A percentile compares a stretch with the other conserved stretches of the same genome.
These are phyloP conservation scores for Marsdenia floribunda DNA, from an alignment of 257 asterid genomes.

Conservation along the genomic window DNA sequence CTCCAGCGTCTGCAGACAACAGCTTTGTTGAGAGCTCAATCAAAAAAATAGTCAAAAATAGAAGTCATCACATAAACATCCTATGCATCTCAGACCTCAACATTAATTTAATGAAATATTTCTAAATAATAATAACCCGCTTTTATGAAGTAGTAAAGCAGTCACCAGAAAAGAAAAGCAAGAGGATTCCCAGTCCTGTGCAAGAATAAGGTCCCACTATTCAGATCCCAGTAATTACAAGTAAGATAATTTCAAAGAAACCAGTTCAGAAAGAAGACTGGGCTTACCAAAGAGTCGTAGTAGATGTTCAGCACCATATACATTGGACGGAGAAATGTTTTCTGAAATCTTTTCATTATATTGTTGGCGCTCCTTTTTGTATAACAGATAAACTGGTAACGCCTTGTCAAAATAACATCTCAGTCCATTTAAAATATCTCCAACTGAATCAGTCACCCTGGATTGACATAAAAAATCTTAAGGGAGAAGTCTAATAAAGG, in stretches of 20 bases:
- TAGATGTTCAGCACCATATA: constrained; percentile 97
- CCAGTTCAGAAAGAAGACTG: neutral
- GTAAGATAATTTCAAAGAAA: neutral
- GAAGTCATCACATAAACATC: neutral
- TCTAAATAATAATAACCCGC: neutral
- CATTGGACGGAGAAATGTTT: constrained; percentile 62
- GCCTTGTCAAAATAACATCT: constrained; percentile 86
- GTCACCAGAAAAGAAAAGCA: neutral
- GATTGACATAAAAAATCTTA: constrained; percentile 22
- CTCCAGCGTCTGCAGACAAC: neutral
- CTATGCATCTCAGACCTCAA: neutral
- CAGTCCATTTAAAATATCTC: constrained; percentile 79
- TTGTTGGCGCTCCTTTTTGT: constrained; percentile 88
- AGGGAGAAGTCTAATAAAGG: neutral
- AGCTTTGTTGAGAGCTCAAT: neutral
- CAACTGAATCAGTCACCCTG: constrained; percentile 69
- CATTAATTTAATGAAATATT: neutral
- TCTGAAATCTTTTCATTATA: constrained; percentile 58
- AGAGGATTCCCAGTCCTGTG: neutral
- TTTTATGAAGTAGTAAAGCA: neutral
- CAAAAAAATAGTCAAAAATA: neutral
- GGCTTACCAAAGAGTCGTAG: constrained; percentile 90
- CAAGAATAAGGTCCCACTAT: neutral
- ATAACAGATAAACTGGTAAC: constrained; percentile 67
- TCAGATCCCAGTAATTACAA: constrained; percentile 1